Conservation (phyloP, 257 asterid genomes). For the Petunia axillaris region DNA sequence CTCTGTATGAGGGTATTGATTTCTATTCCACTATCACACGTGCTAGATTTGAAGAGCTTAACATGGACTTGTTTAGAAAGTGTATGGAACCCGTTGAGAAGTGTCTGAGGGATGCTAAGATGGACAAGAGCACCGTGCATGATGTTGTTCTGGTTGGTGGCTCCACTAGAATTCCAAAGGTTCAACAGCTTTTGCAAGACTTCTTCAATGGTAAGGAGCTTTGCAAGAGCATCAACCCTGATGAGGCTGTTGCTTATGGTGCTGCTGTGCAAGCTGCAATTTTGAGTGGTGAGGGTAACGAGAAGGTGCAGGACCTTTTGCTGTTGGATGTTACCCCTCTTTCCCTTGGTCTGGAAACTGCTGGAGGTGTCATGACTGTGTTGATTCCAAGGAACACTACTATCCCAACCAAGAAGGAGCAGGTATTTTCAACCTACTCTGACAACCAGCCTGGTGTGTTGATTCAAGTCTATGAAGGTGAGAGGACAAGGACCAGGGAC, state of each 20-base stretch:
- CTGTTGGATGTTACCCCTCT: conserved; percentile 81
- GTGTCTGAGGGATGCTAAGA: conserved; percentile 82
- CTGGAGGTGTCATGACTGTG: conserved; percentile 93
- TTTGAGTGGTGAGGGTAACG: conserved; percentile 80
- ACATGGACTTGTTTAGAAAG: conserved; percentile 82
- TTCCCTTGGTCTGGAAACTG: conserved; percentile 76
- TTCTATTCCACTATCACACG: conserved; percentile 80
- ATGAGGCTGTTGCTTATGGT: conserved; percentile 86
- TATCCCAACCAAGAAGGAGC: conserved; percentile 83
- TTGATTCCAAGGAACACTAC: conserved; percentile 80
- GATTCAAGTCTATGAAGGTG: conserved; percentile 87
- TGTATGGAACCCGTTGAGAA: conserved; percentile 89
- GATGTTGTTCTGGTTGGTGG: conserved; percentile 86
- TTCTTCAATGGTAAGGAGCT: conserved; percentile 88
- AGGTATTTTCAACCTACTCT: conserved; percentile 76
- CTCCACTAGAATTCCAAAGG: conserved; percentile 79
- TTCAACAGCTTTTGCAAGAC: conserved; percentile 75
- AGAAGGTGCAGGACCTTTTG: conserved; percentile 78
- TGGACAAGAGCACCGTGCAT: conserved; percentile 71
- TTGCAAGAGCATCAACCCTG: conserved; percentile 87
- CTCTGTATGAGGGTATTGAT: conserved; percentile 74
- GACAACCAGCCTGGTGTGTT: conserved; percentile 88
- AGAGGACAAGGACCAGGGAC: conserved; percentile 73
- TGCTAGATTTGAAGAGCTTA: conserved; percentile 81
- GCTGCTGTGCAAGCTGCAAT: conserved; percentile 93